Conservation (phyloP, 805 yeast genomes). For the Starmerella vitae region DNA sequence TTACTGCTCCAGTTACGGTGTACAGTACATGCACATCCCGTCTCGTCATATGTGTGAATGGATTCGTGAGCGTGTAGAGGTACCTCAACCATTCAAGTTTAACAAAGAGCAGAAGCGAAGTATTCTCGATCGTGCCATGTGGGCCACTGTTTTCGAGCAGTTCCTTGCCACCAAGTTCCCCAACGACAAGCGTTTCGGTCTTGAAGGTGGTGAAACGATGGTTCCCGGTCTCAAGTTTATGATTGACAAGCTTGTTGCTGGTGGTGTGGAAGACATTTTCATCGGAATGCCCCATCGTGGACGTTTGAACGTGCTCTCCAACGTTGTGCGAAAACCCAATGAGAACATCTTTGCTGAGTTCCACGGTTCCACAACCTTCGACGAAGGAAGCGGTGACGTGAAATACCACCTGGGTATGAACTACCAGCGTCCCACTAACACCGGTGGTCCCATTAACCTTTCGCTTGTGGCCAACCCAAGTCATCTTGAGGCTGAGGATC, state of each 20-base stretch:
- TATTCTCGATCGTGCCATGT: slow-evolving; percentile 86
- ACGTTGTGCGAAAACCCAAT: slow-evolving; percentile 96
- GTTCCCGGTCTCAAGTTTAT: slow-evolving; percentile 95
- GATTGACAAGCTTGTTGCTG: slow-evolving; percentile 74
- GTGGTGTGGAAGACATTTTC: slow-evolving; percentile 89
- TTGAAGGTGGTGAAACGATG: slow-evolving; percentile 95
- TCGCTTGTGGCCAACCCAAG: slow-evolving; percentile 98
- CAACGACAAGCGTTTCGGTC: slow-evolving; percentile 94
- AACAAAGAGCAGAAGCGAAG: slow-evolving; percentile 85
- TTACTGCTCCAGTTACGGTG: slow-evolving; percentile 82
- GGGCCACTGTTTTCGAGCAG: slow-evolving; percentile 90
- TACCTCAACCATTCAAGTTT: slow-evolving; percentile 74
- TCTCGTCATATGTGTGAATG: slow-evolving; percentile 93
- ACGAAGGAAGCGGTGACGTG: slow-evolving; percentile 98
- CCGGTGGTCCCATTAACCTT: slow-evolving; percentile 89
- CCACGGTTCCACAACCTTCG: slow-evolving; percentile 76
- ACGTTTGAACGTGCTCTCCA: slow-evolving; percentile 91
- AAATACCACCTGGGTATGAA: slow-evolving; percentile 99
- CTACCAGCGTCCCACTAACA: slow-evolving; percentile 96
- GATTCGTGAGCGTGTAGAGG: slow-evolving; percentile 93
- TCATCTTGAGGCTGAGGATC: slow-evolving; percentile 98
- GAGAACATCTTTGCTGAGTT: slow-evolving; percentile 96
- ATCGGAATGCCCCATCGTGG: slow-evolving; percentile 99
- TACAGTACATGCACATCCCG: slow-evolving; percentile 93
- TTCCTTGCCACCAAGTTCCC: slow-evolving; percentile 94